phyloP scores from a whole-genome alignment of 2,329 filamentous ascomycete species.

The Alternaria rosae region DNA sequence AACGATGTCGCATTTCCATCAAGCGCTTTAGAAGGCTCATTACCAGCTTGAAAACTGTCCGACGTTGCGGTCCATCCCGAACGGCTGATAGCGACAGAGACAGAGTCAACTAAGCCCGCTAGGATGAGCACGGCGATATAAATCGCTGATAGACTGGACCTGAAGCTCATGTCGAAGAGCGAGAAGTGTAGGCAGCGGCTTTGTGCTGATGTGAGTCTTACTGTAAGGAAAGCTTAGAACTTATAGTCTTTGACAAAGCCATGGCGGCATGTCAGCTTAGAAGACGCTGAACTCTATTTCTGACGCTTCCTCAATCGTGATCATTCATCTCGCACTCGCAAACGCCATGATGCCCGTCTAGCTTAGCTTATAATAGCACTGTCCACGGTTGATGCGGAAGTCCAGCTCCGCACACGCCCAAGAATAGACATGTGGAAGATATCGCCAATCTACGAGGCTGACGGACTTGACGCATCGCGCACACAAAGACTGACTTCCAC shows the following conservation, averaged over 20 bases:
- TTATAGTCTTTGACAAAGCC: not conserved
- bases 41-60: slow-evolving; percentile 33
- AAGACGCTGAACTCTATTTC: not conserved
- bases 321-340: too few relatives aligned
- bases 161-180: not conserved
- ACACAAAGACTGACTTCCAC: not conserved
- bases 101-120: slow-evolving; percentile 11
- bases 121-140: slow-evolving; percentile 8
- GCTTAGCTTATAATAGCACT: not conserved
- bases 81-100: slow-evolving; percentile 27
- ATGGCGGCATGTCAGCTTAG: not conserved
- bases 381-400: not conserved
- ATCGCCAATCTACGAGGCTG: not conserved
- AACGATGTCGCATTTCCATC: slow-evolving; percentile 42
- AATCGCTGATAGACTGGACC: not conserved
- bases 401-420: not conserved
- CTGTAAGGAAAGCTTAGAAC: not conserved
- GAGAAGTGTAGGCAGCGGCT: not conserved
- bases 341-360: not conserved
- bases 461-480: not conserved
- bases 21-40: slow-evolving; percentile 36
- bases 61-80: slow-evolving; percentile 37
- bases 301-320: not conserved
- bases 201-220: not conserved
- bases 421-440: not conserved